Evolutionary conservation across 352 stramenopile genomes (phyloP), one percentile per base, ranked within the genome.

Genomic region (Bremia lactucae): DNA sequence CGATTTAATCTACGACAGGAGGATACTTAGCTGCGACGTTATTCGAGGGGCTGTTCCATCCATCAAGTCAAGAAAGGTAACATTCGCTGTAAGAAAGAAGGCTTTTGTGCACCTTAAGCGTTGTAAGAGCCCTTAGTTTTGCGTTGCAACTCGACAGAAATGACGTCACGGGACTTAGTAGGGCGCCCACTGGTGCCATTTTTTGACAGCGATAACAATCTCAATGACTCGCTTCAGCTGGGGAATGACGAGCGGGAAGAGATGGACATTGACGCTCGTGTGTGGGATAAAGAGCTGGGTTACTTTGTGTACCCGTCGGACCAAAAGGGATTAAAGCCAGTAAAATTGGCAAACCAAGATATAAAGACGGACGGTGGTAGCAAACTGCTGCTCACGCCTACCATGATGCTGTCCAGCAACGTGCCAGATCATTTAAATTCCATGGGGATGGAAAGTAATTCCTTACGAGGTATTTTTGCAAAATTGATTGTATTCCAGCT

Each of bases 301-400:
- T 90, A 90, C 45, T 90, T 90, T 37, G 77, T 84, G 53, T 90
- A 90, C 55, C 77, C 77, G 10, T 69, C 46, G 5, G 70, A 77
- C 21, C 42, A 71, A 42, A 36, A 53, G 9, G 25, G 37, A 23
- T 39, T 28, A 11, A 41, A 50, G 0, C 21, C 28, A 9, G 25
- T 47, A 8, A 3, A 35, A 31, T 65, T 60, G 39, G 33, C 38
- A 46, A 52, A 50, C 29, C 14, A 47, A 23, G 38, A 62, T 26
- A 46, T 41, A 15, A 34, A 42, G 41, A 54, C 47, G n/a, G 33
- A 54, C 29, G 55, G 62, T 22, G 51, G 49, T 24, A 52, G 51
- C 44, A 77, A 76, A 49, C 21, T 68, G 36, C 48, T 87, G 49
- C 64, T 83, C 20, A 83, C 73, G 11, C 71, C 73, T 0, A 66